A percentile compares a stretch with the other conserved stretches of the same genome.
Evolutionary conservation across 805 yeast genomes (phyloP).

Genomic region (Starmerella bacillaris): DNA sequence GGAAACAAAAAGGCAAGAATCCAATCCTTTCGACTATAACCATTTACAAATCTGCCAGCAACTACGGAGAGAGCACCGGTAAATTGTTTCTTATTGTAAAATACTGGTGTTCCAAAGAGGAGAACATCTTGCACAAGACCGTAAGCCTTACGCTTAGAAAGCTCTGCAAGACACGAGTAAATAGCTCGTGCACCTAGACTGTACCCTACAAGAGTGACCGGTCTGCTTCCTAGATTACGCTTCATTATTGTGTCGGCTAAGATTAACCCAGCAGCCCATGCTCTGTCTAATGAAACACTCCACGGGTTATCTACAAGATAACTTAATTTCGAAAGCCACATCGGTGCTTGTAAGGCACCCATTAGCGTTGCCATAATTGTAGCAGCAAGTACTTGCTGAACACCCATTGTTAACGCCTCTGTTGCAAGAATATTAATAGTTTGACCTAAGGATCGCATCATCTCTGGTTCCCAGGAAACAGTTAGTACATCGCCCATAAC

Average conservation of each 20-base stretch:
- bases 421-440: constrained; percentile 85
- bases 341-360: constrained; percentile 84
- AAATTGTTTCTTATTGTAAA: constrained; percentile 59
- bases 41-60: constrained; percentile 77
- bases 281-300: constrained; percentile 92
- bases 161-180: constrained; percentile 70
- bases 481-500: constrained; percentile 93
- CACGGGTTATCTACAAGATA: constrained; percentile 90
- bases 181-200: constrained; percentile 85
- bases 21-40: constrained; percentile 88
- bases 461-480: constrained; percentile 92
- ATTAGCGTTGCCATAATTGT: constrained; percentile 76
- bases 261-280: constrained; percentile 87
- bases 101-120: constrained; percentile 75
- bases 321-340: constrained; percentile 75
- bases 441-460: constrained; percentile 90
- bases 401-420: constrained; percentile 79
- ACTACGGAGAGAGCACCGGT: constrained; percentile 68
- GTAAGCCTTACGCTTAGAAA: constrained; percentile 67
- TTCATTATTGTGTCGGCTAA: constrained; percentile 79
- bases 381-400: constrained; percentile 87
- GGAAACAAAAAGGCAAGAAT: constrained; percentile 83
- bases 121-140: constrained; percentile 82
- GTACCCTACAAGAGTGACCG: constrained; percentile 82
- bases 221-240: constrained; percentile 79